Conservation (phyloP, 768 basidiomycete genomes). For the Termitomyces titanicus region DNA sequence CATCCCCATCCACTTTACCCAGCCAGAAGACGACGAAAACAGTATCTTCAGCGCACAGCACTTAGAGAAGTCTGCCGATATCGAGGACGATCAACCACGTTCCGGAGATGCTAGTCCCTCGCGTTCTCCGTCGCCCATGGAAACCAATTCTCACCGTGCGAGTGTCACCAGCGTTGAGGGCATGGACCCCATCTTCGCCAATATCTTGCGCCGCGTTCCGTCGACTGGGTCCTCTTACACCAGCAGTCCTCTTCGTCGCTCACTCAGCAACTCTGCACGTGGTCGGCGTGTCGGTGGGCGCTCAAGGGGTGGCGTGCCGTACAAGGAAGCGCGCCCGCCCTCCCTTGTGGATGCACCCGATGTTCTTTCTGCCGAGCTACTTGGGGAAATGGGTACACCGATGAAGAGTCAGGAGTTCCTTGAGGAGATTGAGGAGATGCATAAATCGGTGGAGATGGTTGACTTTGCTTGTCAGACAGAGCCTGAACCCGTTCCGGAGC, state of each 20-base stretch:
- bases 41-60: constrained; percentile 30
- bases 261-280: constrained; percentile 47
- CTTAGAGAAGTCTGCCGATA: constrained; percentile 20
- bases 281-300: constrained; percentile 48
- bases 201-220: constrained; percentile 60
- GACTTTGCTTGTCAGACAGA: constrained; percentile 73
- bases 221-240: constrained; percentile 43
- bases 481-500: constrained; percentile 25
- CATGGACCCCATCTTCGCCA: constrained; percentile 85
- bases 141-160: constrained; percentile 52
- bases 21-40: constrained; percentile 33
- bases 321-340: constrained; percentile 65
- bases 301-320: constrained; percentile 62
- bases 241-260: constrained; percentile 60
- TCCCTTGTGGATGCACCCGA: constrained; percentile 73
- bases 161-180: constrained; percentile 79
- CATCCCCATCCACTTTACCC: constrained; percentile 34
- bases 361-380: constrained; percentile 64
- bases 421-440: constrained; percentile 34
- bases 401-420: constrained; percentile 34
- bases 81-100: constrained; percentile 19
- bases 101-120: constrained; percentile 10
- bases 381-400: constrained; percentile 41
- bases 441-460: constrained; percentile 42
- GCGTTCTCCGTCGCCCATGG: constrained; percentile 36